Conservation (phyloP, 2,329 filamentous ascomycete species). For the Microascus cirrosus region DNA sequence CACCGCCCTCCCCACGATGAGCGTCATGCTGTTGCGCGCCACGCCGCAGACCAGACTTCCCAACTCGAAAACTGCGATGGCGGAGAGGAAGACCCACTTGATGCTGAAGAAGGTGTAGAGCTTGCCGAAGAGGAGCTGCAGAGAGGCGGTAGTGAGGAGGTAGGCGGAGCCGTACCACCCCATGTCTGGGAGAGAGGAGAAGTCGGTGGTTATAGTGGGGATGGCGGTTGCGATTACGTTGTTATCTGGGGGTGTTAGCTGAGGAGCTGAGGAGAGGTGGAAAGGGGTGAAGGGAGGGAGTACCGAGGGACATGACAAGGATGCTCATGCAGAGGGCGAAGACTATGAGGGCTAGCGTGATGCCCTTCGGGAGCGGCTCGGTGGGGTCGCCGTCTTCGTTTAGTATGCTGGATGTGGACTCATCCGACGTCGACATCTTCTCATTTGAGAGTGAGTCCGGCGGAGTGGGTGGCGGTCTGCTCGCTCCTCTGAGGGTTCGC, state of each 20-base stretch:
- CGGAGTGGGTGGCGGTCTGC: not conserved
- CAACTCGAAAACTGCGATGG: constrained; percentile 28
- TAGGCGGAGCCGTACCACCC: constrained; percentile 37
- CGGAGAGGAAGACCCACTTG: constrained; percentile 25
- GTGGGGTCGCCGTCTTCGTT: not conserved
- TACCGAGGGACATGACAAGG: constrained; percentile 27
- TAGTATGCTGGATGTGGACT: not conserved
- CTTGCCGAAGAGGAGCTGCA: constrained; percentile 26
- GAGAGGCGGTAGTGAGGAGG: constrained; percentile 26
- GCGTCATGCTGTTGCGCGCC: constrained; percentile 11
- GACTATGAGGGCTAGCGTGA: constrained; percentile 18
- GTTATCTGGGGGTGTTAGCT: constrained; percentile 14
- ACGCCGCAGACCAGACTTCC: constrained; percentile 28
- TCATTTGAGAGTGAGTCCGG: not conserved
- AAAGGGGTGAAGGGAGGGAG: not conserved
- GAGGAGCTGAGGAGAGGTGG: not conserved
- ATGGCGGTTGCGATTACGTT: constrained; percentile 30
- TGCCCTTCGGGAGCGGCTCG: not conserved
- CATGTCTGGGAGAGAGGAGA: constrained; percentile 30
- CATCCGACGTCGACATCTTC: not conserved
- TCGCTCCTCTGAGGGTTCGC: too few species aligned
- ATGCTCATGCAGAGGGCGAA: constrained; percentile 26
- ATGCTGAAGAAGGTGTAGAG: constrained; percentile 31
- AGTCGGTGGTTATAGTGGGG: constrained; percentile 27
- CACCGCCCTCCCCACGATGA: constrained; percentile 24